phyloP scores from a whole-genome alignment of 2,329 filamentous ascomycete genomes.

The Lizonia empirigonia region DNA sequence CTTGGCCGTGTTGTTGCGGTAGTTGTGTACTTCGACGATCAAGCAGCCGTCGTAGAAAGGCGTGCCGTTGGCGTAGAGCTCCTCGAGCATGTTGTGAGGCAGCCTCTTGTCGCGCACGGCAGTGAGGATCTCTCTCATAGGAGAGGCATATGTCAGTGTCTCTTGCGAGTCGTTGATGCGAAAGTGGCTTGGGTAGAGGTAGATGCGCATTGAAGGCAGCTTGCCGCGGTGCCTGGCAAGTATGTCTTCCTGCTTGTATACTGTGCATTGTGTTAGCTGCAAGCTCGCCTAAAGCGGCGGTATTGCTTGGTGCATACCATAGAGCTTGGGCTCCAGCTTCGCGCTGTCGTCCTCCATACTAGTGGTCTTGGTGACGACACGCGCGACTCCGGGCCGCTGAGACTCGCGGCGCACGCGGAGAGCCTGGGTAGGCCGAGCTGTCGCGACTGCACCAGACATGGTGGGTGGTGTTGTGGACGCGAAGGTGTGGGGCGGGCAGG shows the following conservation, averaged over 20 bases:
- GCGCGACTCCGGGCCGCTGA: slow-evolving; percentile 48
- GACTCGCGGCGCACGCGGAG: slow-evolving; percentile 52
- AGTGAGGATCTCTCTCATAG: slow-evolving; percentile 81
- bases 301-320: slow-evolving; percentile 28
- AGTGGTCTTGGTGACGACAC: slow-evolving; percentile 31
- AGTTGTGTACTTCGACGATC: slow-evolving; percentile 92
- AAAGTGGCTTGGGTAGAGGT: slow-evolving; percentile 85
- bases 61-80: slow-evolving; percentile 73
- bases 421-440: slow-evolving; percentile 48
- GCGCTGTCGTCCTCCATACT: slow-evolving; percentile 37
- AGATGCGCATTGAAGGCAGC: slow-evolving; percentile 82
- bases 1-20: slow-evolving; percentile 70
- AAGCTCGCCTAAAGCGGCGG: background rate
- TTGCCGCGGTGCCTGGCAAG: slow-evolving; percentile 76
- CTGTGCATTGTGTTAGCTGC: slow-evolving; percentile 51
- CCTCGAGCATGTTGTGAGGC: slow-evolving; percentile 85
- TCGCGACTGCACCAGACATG: slow-evolving; percentile 44
- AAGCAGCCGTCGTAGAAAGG: slow-evolving; percentile 90
- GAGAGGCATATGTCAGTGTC: slow-evolving; percentile 88
- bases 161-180: slow-evolving; percentile 85
- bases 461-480: slow-evolving; percentile 8
- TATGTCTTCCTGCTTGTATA: slow-evolving; percentile 76
- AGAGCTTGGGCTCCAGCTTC: slow-evolving; percentile 41
- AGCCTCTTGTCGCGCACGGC: slow-evolving; percentile 78
- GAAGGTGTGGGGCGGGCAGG: slow-evolving; percentile 6